Evolutionary conservation across 2,329 filamentous ascomycete species (phyloP).

Genomic region (Penicillium brasilianum): DNA sequence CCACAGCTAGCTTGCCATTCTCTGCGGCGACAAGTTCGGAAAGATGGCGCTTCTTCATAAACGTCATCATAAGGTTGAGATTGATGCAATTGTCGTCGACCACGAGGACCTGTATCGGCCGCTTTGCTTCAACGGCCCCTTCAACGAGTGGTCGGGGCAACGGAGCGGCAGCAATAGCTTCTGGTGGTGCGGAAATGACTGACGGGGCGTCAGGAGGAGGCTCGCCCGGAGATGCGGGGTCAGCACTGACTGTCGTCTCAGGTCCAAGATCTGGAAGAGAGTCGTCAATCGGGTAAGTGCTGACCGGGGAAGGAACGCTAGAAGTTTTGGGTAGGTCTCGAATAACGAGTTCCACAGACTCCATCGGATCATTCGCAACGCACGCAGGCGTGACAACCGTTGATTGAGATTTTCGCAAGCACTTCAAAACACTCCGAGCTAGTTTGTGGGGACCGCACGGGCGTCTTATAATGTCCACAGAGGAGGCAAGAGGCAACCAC

Average conservation of each 20-base stretch:
- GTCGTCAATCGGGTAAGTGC: slow-evolving; percentile 1
- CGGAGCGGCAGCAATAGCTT: slow-evolving; percentile 17
- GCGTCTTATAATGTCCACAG: slow-evolving; percentile 46
- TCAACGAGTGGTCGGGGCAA: slow-evolving; percentile 24
- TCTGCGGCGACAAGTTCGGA: slow-evolving; percentile 45
- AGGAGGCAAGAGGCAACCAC: slow-evolving; percentile 38
- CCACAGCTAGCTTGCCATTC: slow-evolving; percentile 51
- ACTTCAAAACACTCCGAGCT: slow-evolving; percentile 43
- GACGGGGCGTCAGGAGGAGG: slow-evolving; percentile 11
- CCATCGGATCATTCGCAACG: slow-evolving; percentile 22
- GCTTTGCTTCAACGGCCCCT: slow-evolving; percentile 10
- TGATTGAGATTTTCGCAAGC: slow-evolving; percentile 30
- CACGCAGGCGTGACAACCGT: slow-evolving; percentile 19
- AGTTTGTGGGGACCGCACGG: slow-evolving; percentile 50
- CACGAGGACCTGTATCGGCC: slow-evolving; percentile 43
- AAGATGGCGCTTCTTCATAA: slow-evolving; percentile 47
- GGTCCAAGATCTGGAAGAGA: neutral
- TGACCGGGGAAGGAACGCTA: slow-evolving; percentile 1
- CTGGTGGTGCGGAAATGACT: slow-evolving; percentile 11
- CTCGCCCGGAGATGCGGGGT: neutral
- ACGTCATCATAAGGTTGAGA: slow-evolving; percentile 50
- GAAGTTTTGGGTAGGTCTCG: slow-evolving; percentile 9
- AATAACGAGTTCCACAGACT: slow-evolving; percentile 23
- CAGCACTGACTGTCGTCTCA: neutral
- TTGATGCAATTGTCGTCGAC: slow-evolving; percentile 56